A percentile compares a stretch with the other conserved stretches of the same genome.
Conservation (phyloP, 305 asterid genomes). For the Nicotiana rustica region DNA sequence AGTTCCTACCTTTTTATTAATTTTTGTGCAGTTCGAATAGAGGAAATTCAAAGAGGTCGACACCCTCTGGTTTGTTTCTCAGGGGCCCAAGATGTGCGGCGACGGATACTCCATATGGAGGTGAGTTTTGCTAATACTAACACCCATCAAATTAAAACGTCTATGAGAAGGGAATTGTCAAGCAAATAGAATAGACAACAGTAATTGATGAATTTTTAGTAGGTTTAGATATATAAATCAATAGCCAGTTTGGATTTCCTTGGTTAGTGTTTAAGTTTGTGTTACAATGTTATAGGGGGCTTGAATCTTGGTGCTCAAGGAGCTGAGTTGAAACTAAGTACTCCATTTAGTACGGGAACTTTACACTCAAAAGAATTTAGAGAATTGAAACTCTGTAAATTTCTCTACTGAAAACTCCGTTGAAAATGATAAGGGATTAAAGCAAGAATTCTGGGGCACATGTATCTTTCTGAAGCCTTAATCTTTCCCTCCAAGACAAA, state of each 20-base stretch:
- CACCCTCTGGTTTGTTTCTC: slow-evolving; percentile 37
- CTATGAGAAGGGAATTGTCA: not conserved
- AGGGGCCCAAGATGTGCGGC: slow-evolving; percentile 62
- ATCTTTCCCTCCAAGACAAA: not conserved
- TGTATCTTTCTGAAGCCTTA: not conserved
- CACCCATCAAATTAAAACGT: not conserved
- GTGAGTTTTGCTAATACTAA: slow-evolving; percentile 41
- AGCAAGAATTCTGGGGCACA: not conserved
- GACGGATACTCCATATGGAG: slow-evolving; percentile 70
- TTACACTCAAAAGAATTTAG: not conserved
- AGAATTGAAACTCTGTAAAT: not conserved
- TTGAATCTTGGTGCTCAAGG: not conserved
- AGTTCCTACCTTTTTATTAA: not conserved
- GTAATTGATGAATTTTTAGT: not conserved
- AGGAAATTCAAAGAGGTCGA: slow-evolving; percentile 46
- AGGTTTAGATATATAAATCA: not conserved
- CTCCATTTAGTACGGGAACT: not conserved
- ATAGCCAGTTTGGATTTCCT: not conserved
- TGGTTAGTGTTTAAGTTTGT: not conserved
- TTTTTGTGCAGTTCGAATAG: slow-evolving; percentile 52
- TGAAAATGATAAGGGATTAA: not conserved
- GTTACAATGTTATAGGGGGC: not conserved
- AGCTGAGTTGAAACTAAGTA: slow-evolving; percentile 15
- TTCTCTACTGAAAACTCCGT: not conserved
- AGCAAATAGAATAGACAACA: not conserved